Base-by-base conservation (phyloP, 306 rosid species). In the Rubus parviflorus region DNA sequence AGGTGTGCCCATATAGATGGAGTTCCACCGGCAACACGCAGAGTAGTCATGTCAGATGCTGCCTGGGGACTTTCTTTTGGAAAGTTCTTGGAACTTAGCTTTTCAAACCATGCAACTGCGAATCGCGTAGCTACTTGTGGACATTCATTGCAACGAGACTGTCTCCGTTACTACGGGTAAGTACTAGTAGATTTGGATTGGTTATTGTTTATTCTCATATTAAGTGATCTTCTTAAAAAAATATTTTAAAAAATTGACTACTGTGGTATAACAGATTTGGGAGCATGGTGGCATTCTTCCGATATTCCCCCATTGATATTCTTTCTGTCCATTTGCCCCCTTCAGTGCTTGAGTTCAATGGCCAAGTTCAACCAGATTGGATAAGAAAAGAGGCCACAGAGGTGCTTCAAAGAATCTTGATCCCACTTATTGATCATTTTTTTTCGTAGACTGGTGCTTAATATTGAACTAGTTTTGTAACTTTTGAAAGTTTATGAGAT, bases 21-120 rank as follows among this genome's bases (percentile, higher is more conserved):
- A 84, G 94, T 96, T 83, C 99, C 99, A 62, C 97, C 97, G 8
- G 99, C 99, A 77, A 93, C 98, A 62, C 94, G 86, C 42, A 91
- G 99, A 79, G 94, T 96, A 58, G 81, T 96, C 76, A 96, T 96
- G 99, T 96, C 99, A 0, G 96, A 96, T 88, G 98, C 99, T 72
- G 99, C 99, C 4, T 96, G 99, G 99, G 98, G 97, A 49, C 90
- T 96, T 82, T 96, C 99, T 68, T 91, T 96, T 85, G 99, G 99
- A 74, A 96, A 96, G 86, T 96, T 96, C 85, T 87, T 96, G 91
- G 99, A 96, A 83, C 94, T 96, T 75, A 91, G 99, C 86, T 96
- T 96, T 80, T 95, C 99, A 79, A 95, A 95, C 81, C 97, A 95
- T 80, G 97, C 99, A 47, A 96, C 99, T 80, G 99, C 99, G 6